These are phyloP conservation scores for Acidiella bohemica DNA, from an alignment of 495 filamentous ascomycete species.

Conservation along the genomic window DNA sequence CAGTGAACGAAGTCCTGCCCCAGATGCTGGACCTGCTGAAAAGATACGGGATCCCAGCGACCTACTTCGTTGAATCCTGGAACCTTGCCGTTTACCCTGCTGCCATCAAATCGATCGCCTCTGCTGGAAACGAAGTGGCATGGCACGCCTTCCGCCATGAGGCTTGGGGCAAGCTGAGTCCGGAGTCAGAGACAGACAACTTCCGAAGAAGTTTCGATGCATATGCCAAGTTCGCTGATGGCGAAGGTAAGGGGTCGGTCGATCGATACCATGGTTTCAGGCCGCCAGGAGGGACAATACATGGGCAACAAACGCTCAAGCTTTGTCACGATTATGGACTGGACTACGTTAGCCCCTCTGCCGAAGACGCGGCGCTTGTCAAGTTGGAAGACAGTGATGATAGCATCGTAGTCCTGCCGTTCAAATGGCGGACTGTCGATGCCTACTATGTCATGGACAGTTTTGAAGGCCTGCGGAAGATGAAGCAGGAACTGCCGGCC, in stretches of 20 bases:
- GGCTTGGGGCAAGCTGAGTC: conserved; percentile 14
- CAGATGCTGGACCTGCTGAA: conserved; percentile 11
- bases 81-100: conserved; percentile 17
- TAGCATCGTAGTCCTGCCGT: conserved; percentile 17
- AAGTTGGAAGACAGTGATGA: conserved; percentile 6
- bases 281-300: conserved; percentile 16
- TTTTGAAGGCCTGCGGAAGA: conserved; percentile 12
- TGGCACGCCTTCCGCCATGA: conserved; percentile 22
- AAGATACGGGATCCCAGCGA: conserved; percentile 14
- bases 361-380: conserved; percentile 11
- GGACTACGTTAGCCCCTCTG: conserved; percentile 18
- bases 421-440: conserved; percentile 19
- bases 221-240: conserved; percentile 5
- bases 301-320: conserved; percentile 16
- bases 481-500: conserved; percentile 8
- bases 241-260: conserved; percentile 1
- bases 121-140: conserved; percentile 14
- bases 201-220: conserved; percentile 16
- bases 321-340: conserved; percentile 17
- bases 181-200: conserved; percentile 10
- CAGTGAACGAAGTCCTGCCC: conserved; percentile 15
- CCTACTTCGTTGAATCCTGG: conserved; percentile 21
- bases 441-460: conserved; percentile 21
- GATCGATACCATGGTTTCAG: conserved; percentile 16
- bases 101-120: conserved; percentile 8